These are phyloP conservation scores for Suillus placidus DNA, from an alignment of 768 basidiomycete species.

Conservation along the genomic window DNA sequence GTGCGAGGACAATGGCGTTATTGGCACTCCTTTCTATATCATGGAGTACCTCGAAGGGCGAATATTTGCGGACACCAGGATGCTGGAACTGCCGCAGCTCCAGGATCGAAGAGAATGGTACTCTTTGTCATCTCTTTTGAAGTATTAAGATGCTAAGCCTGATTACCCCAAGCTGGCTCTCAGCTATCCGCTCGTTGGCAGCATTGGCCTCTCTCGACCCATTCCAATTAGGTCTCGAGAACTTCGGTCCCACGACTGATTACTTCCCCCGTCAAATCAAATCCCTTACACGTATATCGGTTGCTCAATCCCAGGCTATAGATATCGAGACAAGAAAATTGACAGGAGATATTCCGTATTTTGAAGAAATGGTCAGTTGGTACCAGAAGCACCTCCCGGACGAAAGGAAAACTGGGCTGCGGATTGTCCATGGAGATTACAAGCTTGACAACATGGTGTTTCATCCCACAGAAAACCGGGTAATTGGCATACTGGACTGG, in stretches of 20 bases:
- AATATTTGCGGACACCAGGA: constrained; percentile 84
- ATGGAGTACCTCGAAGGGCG: constrained; percentile 97
- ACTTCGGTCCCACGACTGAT: constrained; percentile 71
- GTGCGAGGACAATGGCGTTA: constrained; percentile 74
- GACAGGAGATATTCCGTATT: constrained; percentile 74
- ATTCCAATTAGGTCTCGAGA: constrained; percentile 61
- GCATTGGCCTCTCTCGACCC: constrained; percentile 69
- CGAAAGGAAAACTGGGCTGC: constrained; percentile 70
- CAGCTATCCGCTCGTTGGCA: constrained; percentile 71
- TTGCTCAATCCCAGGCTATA: constrained; percentile 68
- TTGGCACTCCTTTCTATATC: constrained; percentile 92
- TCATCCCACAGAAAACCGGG: constrained; percentile 87
- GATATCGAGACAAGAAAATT: constrained; percentile 65
- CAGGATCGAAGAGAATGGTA: constrained; percentile 74
- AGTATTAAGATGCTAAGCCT: not conserved
- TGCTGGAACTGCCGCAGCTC: constrained; percentile 63
- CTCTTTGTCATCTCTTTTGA: constrained; percentile 20
- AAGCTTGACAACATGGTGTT: constrained; percentile 98
- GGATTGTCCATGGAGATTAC: constrained; percentile 97
- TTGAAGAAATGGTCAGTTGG: constrained; percentile 74
- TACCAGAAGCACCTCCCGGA: constrained; percentile 76
- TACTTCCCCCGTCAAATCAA: constrained; percentile 96
- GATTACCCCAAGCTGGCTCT: constrained; percentile 63
- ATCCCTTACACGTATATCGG: constrained; percentile 79
- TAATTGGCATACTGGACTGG: constrained; percentile 97